These are phyloP conservation scores for Boletus sp. DNA, from an alignment of 768 basidiomycete genomes.

Conservation along the genomic window DNA sequence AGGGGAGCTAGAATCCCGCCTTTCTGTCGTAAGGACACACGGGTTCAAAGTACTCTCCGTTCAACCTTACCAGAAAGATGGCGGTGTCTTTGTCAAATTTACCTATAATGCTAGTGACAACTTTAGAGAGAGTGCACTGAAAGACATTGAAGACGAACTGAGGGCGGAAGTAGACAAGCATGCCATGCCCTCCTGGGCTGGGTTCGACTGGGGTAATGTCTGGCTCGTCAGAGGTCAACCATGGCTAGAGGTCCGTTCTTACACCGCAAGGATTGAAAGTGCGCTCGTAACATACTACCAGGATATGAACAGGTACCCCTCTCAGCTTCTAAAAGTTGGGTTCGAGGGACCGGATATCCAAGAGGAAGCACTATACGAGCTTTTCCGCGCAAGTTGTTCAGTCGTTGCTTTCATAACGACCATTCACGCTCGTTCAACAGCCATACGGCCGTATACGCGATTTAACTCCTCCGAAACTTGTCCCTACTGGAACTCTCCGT, in stretches of 20 bases:
- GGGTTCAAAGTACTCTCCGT: conserved; percentile 62
- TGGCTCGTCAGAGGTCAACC: conserved; percentile 80
- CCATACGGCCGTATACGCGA: conserved; percentile 82
- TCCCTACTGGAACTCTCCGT: conserved; percentile 65
- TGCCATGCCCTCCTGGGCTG: conserved; percentile 64
- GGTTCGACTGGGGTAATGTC: conserved; percentile 47
- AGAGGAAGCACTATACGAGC: conserved; percentile 74
- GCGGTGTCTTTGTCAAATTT: conserved; percentile 82
- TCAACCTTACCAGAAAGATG: conserved; percentile 73
- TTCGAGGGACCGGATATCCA: conserved; percentile 89
- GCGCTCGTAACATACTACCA: conserved; percentile 29
- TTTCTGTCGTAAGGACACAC: conserved; percentile 52
- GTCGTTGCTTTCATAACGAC: background rate
- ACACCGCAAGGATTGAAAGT: background rate
- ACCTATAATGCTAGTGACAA: conserved; percentile 44
- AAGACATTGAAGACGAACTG: conserved; percentile 49
- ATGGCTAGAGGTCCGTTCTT: conserved; percentile 67
- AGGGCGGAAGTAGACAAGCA: conserved; percentile 42
- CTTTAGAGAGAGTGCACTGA: conserved; percentile 36
- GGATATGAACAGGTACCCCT: conserved; percentile 86
- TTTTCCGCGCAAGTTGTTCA: conserved; percentile 62
- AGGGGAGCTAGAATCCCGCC: conserved; percentile 41
- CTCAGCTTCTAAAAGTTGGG: conserved; percentile 65
- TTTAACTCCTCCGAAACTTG: conserved; percentile 56
- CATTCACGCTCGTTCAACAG: conserved; percentile 35